Percentiles rank a stretch among this genome's conserved stretches.
These are phyloP conservation scores for Novymonas esmeraldas DNA, from an alignment of 208 protist genomes.

Conservation along the genomic window DNA sequence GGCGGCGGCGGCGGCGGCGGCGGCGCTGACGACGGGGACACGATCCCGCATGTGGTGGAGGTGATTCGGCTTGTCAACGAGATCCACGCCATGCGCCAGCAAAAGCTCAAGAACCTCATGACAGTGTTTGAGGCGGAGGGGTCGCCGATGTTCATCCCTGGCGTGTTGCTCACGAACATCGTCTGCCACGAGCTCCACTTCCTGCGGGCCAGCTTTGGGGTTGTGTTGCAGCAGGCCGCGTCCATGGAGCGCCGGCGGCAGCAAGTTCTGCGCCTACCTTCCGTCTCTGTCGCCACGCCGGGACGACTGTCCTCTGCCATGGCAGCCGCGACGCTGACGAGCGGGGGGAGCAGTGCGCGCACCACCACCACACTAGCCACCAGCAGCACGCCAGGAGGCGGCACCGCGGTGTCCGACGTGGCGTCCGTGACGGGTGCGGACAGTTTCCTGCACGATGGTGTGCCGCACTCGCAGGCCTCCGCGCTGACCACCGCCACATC, in stretches of 20 bases:
- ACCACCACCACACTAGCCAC: constrained; percentile 22
- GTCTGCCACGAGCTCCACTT: constrained; percentile 83
- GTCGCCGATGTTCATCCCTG: constrained; percentile 81
- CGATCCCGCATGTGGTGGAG: constrained; percentile 65
- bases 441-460: constrained; percentile 17
- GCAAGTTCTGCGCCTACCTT: constrained; percentile 27
- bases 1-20: constrained; percentile 11
- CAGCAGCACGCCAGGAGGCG: not conserved
- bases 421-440: constrained; percentile 3
- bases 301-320: constrained; percentile 15
- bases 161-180: constrained; percentile 87
- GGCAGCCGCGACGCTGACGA: not conserved
- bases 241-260: constrained; percentile 67
- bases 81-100: constrained; percentile 73
- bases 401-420: constrained; percentile 5
- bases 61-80: constrained; percentile 78
- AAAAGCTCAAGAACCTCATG: constrained; percentile 85
- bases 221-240: constrained; percentile 70
- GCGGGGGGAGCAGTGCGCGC: constrained; percentile 15
- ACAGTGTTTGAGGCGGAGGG: constrained; percentile 75
- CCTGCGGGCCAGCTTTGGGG: constrained; percentile 69
- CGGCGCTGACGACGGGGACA: constrained; percentile 36
- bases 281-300: constrained; percentile 10
- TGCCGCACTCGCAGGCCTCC: constrained; percentile 30
- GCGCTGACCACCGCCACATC: constrained; percentile 25